phyloP scores from a whole-genome alignment of 495 filamentous ascomycete species.

The Penicillium manginii region DNA sequence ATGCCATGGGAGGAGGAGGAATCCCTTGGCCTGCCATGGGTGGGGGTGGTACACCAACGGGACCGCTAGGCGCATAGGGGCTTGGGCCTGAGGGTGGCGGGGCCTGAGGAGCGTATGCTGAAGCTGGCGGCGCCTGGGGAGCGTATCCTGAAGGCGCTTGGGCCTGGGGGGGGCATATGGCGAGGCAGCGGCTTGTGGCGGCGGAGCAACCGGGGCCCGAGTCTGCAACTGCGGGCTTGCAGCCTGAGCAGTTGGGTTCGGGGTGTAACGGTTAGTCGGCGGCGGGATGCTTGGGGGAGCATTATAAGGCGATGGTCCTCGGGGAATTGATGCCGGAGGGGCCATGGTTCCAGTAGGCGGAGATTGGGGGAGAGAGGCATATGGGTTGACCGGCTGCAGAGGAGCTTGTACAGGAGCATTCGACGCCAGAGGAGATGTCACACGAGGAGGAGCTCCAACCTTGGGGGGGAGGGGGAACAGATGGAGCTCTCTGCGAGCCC shows the following conservation, averaged over 20 bases:
- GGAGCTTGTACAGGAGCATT: conserved; percentile 51
- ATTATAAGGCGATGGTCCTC: conserved; percentile 88
- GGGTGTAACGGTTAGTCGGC: conserved; percentile 83
- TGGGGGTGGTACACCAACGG: conserved; percentile 43
- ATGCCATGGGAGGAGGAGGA: conserved; percentile 46
- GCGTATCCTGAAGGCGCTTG: conserved; percentile 33
- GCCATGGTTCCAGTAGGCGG: conserved; percentile 41
- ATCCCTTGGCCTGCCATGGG: conserved; percentile 38
- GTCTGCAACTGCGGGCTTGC: conserved; percentile 44
- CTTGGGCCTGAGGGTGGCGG: conserved; percentile 40
- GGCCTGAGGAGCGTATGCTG: conserved; percentile 37
- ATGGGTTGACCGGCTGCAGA: conserved; percentile 68
- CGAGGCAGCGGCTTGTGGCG: conserved; percentile 56
- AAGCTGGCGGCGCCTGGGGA: conserved; percentile 44
- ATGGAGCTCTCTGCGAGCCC: conserved; percentile 50
- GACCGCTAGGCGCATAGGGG: conserved; percentile 51
- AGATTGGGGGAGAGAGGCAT: conserved; percentile 60
- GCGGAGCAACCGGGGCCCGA: conserved; percentile 50
- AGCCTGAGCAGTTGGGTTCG: conserved; percentile 67
- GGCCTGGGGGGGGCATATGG: conserved; percentile 62
- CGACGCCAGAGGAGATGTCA: conserved; percentile 59
- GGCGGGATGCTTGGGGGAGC: conserved; percentile 75
- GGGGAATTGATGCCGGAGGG: conserved; percentile 60
- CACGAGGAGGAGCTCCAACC: conserved; percentile 52
- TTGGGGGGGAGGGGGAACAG: conserved; percentile 58